Base-by-base conservation (phyloP, 2,329 filamentous ascomycete species). In the Leptodontidium sp. region DNA sequence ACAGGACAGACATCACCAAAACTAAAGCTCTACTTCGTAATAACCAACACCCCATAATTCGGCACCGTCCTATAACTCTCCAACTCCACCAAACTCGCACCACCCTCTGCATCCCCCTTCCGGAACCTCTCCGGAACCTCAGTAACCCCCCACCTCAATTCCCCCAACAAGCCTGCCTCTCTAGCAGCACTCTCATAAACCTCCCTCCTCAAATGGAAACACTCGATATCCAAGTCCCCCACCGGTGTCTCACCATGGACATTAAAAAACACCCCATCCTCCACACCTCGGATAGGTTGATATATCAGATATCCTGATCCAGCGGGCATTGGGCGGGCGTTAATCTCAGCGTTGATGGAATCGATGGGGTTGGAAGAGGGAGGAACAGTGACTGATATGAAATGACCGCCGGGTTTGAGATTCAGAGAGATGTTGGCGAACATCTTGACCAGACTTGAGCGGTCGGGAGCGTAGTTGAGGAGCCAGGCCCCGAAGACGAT, bases 401-500 rank as follows among this genome's bases (percentile, higher is more conserved):
- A 80, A 24, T 71, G 70, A 1, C 80, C 79, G 5, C 77, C 79
- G 0, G 76, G 74, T 61, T 75, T 77, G n/a, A 82, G 76, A 70
- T 80, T 80, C 24, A 74, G 55, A 8, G 77, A 67, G 29, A 81
- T 74, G 45, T 78, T 81, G 40, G 72, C 67, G 66, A 77, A 82
- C 78, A 81, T 81, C 21, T 64, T 69, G 4, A 77, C 71, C 66
- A 81, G 71, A 14, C 74, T 76, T 26, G 71, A 69, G 8, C 70
- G 65, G 61, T 70, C 75, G 24, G 70, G 35, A 0, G 80, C 78
- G 62, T 81, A 82, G 73, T 82, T 82, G 29, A 82, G 75, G 38
- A 81, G 68, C 78, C 79, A 81, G 8, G 75, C 76, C 4, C 73
- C 80, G 21, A 79, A 74, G 43, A 81, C 79, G 21, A 82, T 29